Evolutionary conservation across 2,329 filamentous ascomycete species (phyloP), one percentile per base, ranked within the genome.

Genomic region (Calonectria fujianensis): DNA sequence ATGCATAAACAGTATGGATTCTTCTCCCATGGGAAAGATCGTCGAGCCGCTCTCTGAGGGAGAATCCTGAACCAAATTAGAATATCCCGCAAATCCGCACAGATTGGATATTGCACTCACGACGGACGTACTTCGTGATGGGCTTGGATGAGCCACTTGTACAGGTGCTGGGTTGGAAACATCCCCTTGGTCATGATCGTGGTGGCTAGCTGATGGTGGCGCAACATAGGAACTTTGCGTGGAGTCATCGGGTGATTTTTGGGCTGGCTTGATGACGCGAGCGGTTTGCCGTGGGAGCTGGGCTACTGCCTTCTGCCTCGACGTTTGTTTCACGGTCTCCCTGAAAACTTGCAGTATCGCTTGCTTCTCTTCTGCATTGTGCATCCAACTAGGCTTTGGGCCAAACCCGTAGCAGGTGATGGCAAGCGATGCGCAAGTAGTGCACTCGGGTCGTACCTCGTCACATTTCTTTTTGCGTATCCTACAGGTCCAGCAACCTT

Each of bases 391-490:
- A 6, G 70, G 70, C 20, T 66, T 73, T 14, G 70, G 54, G 8
- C 70, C 70, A 54, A 52, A 73, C 16, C 70, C 70, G n/a, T 61
- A 73, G 41, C 70, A 73, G 16, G 70, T 73, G 32, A 73, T 64
- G 37, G 52, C 41, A 13, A 73, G 65, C 13, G 70, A 73, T 29
- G 50, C 31, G 32, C 70, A 73, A 1, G 64, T 64, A 13, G 32
- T 31, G 52, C 70, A 73, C 20, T 48, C n/a, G 6, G 70, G 70
- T 6, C 29, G 65, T 5, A 29, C 5, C 32, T 68, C 70, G 57
- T 73, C 70, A 35, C 70, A 69, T 61, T 72, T 61, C 48, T 70
- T 73, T 45, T 74, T 68, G 11, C 70, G 69, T 6, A 61, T 41
- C 32, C 66, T 67, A n/a, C 65, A 69, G 24, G 67, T 74, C 66